Base-by-base conservation (phyloP, 345 rosid species). In the Boechera stricta region DNA sequence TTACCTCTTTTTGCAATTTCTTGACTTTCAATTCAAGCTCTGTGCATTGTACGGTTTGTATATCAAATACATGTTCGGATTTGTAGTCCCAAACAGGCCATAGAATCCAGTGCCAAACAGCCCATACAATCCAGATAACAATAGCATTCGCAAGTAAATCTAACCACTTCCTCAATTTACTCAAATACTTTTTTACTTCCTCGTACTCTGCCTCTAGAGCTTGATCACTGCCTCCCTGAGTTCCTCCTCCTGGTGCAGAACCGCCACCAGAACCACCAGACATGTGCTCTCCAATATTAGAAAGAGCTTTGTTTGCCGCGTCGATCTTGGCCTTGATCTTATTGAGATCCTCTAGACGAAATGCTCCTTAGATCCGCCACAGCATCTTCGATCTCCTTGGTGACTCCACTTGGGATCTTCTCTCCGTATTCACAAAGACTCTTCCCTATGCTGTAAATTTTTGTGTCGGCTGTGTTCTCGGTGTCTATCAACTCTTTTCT, bases 251-350 rank as follows among this genome's bases (percentile, higher is more conserved):
- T 3, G 93, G 66, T 24, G 84, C 76, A 41, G 88, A 52, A 11
- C 81, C 79, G 15, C 86, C 89, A 8, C 85, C 82, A 13, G 86
- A 77, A 64, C 87, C 84, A 12, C 90, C 87, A 1, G 87, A 59
- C 93, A 93, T 88, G 73, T 89, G 97, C 74, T 93, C 85, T 55
- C 94, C 98, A 11, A 93, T 91, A 90, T 93, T 91, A 0, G 98
- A 89, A 9, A 88, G 90, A 1, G 95, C 91, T 77, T 91, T 89
- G 81, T 93, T 93, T 10, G 98, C 95, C 0, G 79, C 87, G 0
- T 93, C 97, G 0, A 91, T 69, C 87, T 89, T 93, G 52, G 95
- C 73, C 80, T 87, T 93, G 73, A 93, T 89, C 68, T 88, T 90
- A 1, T 89, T 89, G 0, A 81, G 7, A 48, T 86, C 82, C 97